Evolutionary conservation across 2,329 filamentous ascomycete species (phyloP).

Genomic region (Talaromyces sp.): DNA sequence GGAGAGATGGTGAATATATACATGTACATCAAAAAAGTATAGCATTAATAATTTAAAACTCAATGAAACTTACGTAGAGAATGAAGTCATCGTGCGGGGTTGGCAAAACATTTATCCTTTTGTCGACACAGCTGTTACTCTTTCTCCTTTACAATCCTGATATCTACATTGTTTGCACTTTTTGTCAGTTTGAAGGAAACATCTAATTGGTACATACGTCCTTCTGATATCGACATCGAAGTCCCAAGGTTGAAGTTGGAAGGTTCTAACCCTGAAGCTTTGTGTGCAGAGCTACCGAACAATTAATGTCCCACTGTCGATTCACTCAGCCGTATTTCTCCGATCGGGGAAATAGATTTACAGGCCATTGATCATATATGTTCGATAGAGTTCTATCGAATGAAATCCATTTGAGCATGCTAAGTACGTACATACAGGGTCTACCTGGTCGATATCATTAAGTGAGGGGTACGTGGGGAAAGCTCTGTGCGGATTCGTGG

Average conservation of each 20-base stretch:
- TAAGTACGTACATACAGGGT: not conserved
- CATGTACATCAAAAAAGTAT: not conserved
- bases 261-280: not conserved
- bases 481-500: not conserved
- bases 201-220: too few species aligned
- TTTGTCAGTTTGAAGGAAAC: too few species aligned
- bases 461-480: not conserved
- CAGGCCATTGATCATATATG: not conserved
- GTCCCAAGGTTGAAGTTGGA: not conserved
- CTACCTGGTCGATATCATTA: not conserved
- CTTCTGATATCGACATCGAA: not conserved
- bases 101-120: conserved; percentile 1
- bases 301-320: not conserved
- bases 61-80: too few species aligned
- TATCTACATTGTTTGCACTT: too few species aligned
- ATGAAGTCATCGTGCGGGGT: conserved; percentile 18
- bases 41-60: not conserved
- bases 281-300: not conserved
- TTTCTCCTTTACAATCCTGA: too few species aligned
- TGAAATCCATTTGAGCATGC: not conserved
- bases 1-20: not conserved
- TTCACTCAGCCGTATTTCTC: not conserved
- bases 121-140: not conserved
- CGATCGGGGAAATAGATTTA: not conserved
- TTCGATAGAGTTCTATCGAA: not conserved